These are phyloP conservation scores for Beauveria scarabaeidicola DNA, from an alignment of 2,329 filamentous ascomycete genomes.

Conservation along the genomic window DNA sequence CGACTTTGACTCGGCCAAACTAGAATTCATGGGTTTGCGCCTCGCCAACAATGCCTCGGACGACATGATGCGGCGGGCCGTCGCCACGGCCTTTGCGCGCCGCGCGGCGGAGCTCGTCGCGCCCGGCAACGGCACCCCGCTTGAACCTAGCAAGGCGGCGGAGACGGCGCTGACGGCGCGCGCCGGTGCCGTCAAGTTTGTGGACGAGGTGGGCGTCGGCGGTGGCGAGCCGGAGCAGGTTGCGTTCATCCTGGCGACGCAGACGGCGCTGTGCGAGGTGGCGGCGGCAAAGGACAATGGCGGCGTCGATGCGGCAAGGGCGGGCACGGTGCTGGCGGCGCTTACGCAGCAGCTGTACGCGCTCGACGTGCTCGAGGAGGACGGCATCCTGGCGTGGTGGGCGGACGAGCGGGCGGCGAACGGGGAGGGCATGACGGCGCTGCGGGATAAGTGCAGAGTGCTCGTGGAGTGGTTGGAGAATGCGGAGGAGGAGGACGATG, in stretches of 20 bases:
- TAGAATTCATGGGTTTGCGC: slow-evolving; percentile 89
- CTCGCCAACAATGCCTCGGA: slow-evolving; percentile 88
- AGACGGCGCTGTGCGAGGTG: slow-evolving; percentile 64
- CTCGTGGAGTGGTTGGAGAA: slow-evolving; percentile 81
- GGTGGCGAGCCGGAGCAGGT: slow-evolving; percentile 70
- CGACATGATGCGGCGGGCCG: slow-evolving; percentile 75
- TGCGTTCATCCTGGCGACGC: slow-evolving; percentile 74
- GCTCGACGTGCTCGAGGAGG: slow-evolving; percentile 78
- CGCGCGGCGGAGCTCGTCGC: slow-evolving; percentile 63
- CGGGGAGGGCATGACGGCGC: slow-evolving; percentile 57
- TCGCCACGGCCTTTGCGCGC: slow-evolving; percentile 78
- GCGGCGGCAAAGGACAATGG: slow-evolving; percentile 24
- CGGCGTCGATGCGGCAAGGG: slow-evolving; percentile 41
- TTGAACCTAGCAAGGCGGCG: slow-evolving; percentile 57
- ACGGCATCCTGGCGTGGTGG: slow-evolving; percentile 88
- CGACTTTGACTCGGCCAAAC: slow-evolving; percentile 72
- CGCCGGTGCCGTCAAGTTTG: slow-evolving; percentile 45
- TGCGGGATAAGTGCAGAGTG: slow-evolving; percentile 65
- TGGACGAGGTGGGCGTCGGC: slow-evolving; percentile 52
- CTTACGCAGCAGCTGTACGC: slow-evolving; percentile 79
- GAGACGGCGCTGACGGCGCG: slow-evolving; percentile 49
- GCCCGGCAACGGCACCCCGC: slow-evolving; percentile 29
- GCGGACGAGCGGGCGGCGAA: slow-evolving; percentile 58
- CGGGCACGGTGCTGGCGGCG: slow-evolving; percentile 62
- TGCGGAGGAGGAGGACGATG: slow-evolving; percentile 58